These are phyloP conservation scores for Melaleuca quinquenervia DNA, from an alignment of 345 rosid genomes.

Conservation along the genomic window DNA sequence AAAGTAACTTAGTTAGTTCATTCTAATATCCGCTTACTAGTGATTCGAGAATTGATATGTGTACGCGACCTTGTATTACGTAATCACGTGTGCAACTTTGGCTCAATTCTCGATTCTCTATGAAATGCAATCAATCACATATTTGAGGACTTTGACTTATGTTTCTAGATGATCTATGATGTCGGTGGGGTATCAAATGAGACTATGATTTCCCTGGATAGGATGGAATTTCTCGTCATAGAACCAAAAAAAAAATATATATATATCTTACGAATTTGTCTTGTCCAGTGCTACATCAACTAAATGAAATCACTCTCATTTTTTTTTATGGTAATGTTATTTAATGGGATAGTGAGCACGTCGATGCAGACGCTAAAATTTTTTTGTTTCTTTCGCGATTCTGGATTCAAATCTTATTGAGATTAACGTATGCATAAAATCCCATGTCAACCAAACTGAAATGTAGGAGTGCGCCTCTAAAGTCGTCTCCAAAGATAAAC, in stretches of 20 bases:
- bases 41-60: neutral
- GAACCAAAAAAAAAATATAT: neutral
- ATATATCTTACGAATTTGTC: rapidly evolving
- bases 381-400: no score
- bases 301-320: rapidly evolving
- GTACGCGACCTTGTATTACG: no score
- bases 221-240: neutral
- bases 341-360: neutral
- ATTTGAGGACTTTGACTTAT: no score
- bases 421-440: neutral
- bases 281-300: rapidly evolving
- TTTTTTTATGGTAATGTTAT: neutral
- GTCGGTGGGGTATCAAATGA: no score
- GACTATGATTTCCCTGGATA: no score
- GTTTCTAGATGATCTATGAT: no score
- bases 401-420: no score
- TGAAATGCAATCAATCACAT: no score
- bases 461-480: neutral
- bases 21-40: neutral
- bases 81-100: no score
- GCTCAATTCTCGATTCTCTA: no score
- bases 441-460: neutral
- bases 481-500: neutral
- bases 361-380: no score
- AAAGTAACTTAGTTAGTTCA: neutral